Conservation (phyloP, 441 rosid species). For the Theobroma grandiflorum region DNA sequence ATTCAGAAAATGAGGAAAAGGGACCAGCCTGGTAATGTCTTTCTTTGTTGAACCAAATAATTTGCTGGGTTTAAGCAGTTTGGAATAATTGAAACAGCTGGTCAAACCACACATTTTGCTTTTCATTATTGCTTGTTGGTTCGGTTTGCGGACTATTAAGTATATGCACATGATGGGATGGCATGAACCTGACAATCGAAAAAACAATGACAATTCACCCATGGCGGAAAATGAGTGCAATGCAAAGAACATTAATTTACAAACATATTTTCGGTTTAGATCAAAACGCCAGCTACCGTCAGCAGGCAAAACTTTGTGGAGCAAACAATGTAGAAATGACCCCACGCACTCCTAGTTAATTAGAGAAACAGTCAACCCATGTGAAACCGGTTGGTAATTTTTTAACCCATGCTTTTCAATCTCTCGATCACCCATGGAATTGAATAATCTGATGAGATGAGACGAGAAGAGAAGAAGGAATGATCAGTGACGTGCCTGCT, state of each 20-base stretch:
- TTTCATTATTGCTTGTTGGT: neutral
- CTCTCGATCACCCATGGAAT: neutral
- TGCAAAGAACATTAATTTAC: neutral
- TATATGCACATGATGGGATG: neutral
- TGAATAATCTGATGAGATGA: neutral
- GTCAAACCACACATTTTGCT: neutral
- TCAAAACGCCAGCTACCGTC: neutral
- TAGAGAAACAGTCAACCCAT: neutral
- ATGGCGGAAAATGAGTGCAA: neutral
- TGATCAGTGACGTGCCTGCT: neutral
- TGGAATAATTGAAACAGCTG: neutral
- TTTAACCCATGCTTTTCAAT: neutral
- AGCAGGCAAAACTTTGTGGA: too few species aligned
- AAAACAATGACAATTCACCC: constrained; percentile 1
- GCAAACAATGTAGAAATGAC: neutral
- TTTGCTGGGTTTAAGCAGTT: neutral
- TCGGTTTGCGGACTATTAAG: neutral
- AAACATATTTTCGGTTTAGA: too few species aligned
- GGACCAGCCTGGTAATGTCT: neutral
- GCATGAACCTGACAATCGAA: neutral
- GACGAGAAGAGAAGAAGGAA: neutral
- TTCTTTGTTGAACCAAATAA: neutral
- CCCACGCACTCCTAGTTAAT: neutral
- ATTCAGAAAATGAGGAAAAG: neutral
- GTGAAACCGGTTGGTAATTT: neutral